phyloP scores from a whole-genome alignment of 257 asterid species.

The Thymus mandschuricus region DNA sequence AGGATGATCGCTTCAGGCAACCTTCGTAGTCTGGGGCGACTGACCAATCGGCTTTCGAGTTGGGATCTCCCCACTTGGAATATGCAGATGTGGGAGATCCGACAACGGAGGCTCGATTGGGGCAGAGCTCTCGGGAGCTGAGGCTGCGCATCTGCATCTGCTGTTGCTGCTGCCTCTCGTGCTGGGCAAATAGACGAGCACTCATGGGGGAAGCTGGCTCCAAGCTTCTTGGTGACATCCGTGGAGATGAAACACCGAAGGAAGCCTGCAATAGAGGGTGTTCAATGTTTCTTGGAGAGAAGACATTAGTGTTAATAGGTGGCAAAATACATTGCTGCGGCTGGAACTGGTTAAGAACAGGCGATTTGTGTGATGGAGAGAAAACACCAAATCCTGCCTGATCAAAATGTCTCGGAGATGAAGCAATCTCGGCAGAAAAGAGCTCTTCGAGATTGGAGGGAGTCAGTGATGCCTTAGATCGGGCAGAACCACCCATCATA shows the following conservation, averaged over 20 bases:
- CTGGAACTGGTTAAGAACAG: slow-evolving; percentile 68
- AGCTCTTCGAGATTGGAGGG: slow-evolving; percentile 93
- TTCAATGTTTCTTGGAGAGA: slow-evolving; percentile 76
- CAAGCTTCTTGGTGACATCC: slow-evolving; percentile 83
- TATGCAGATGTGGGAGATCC: slow-evolving; percentile 63
- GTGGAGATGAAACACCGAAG: slow-evolving; percentile 72
- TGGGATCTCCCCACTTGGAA: slow-evolving; percentile 75
- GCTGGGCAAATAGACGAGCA: slow-evolving; percentile 64
- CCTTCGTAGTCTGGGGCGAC: slow-evolving; percentile 56
- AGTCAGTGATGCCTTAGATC: slow-evolving; percentile 56
- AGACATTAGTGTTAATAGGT: slow-evolving; percentile 67
- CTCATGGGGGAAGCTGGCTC: slow-evolving; percentile 85
- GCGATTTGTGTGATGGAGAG: slow-evolving; percentile 80
- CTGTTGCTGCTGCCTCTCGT: slow-evolving; percentile 63
- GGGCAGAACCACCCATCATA: slow-evolving; percentile 49
- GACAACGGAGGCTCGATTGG: slow-evolving; percentile 42
- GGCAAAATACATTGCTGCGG: slow-evolving; percentile 78
- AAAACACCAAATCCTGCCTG: slow-evolving; percentile 62
- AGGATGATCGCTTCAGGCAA: slow-evolving; percentile 37
- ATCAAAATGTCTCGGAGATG: slow-evolving; percentile 81
- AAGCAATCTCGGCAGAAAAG: slow-evolving; percentile 69
- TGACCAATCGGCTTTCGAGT: slow-evolving; percentile 72
- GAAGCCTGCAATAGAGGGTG: slow-evolving; percentile 79
- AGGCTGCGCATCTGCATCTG: slow-evolving; percentile 60
- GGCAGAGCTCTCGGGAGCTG: slow-evolving; percentile 69